A percentile compares a stretch with the other conserved stretches of the same genome.
Evolutionary conservation across 345 rosid species (phyloP).

Genomic region (Acer campestre): DNA sequence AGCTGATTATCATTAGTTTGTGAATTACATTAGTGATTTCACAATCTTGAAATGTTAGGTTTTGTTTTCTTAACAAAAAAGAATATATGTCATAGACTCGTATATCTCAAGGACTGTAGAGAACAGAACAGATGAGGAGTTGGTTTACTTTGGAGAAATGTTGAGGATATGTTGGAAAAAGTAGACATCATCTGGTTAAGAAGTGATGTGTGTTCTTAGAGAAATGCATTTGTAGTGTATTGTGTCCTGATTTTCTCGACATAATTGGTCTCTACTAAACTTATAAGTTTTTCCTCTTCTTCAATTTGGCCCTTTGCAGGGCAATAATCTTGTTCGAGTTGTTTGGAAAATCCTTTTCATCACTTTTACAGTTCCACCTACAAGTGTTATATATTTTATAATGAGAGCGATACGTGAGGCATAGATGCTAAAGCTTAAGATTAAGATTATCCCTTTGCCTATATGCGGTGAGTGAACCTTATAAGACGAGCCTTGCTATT

Average conservation of each 20-base stretch:
- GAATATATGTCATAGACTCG: too few species aligned
- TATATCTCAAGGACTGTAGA: neutral
- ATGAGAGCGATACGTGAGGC: neutral
- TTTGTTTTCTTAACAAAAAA: neutral
- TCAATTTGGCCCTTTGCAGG: neutral
- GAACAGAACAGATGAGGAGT: neutral
- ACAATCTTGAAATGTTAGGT: neutral
- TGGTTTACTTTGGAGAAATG: too few species aligned
- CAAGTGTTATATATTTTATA: neutral
- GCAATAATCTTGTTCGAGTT: neutral
- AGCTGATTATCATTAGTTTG: neutral
- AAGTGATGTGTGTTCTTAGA: neutral
- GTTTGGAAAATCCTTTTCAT: neutral
- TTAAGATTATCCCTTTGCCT: neutral
- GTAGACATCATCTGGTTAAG: neutral
- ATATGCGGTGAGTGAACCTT: neutral
- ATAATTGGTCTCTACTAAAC: too few species aligned
- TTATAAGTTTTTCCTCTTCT: neutral
- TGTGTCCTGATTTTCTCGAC: too few species aligned
- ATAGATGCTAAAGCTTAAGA: neutral
- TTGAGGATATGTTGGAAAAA: neutral
- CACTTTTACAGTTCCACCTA: too few species aligned
- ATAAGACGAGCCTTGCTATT: neutral
- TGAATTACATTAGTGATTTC: neutral
- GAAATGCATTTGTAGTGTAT: neutral